Evolutionary conservation across 83 land plant species (phyloP), one percentile per base, ranked within the genome.

Genomic region (Picea engelmannii): DNA sequence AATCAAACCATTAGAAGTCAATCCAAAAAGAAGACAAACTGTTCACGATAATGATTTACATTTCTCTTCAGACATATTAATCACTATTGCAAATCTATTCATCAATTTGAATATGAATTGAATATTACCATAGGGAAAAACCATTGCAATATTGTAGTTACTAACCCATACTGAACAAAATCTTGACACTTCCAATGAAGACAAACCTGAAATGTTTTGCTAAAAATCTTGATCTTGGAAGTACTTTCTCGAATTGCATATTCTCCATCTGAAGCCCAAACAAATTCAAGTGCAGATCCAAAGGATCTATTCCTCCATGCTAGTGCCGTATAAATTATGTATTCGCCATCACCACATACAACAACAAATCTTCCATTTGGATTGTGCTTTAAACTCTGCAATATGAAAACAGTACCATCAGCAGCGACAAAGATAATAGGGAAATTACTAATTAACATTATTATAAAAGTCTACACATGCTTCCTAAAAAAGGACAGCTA

Each of bases 361-460:
- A 88, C 90, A 71, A 88, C 90, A 82, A 88, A 88, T 49, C 90
- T 85, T 58, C 90, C 90, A 85, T 88, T 88, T 85, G 88, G 90
- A 75, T 88, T 88, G 81, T 88, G 90, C 70, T 83, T 86, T 82
- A 88, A 81, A 61, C 90, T 88, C 88, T 87, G 84, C 69, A 35
- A 79, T 21, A 75, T 38, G 35, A 24, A 67, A 55, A 55, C 15
- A 12, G 2, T 2, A 55, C 4, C 59, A 55, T 55, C 15, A 55
- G 59, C 13, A 12, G 13, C 4, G 15, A 11, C 58, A 52, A 55
- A 55, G 59, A 55, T 55, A 55, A 12, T 12, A 12, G 59, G 15
- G 59, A 55, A 55, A 55, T 55, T 55, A 55, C 59, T 55, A 55
- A 12, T 55, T 55, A 55, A 55, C 59, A 55, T 55, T 55, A 55